Evolutionary conservation across 208 protist genomes (phyloP).

Genomic region (Crithidia acanthocephali): DNA sequence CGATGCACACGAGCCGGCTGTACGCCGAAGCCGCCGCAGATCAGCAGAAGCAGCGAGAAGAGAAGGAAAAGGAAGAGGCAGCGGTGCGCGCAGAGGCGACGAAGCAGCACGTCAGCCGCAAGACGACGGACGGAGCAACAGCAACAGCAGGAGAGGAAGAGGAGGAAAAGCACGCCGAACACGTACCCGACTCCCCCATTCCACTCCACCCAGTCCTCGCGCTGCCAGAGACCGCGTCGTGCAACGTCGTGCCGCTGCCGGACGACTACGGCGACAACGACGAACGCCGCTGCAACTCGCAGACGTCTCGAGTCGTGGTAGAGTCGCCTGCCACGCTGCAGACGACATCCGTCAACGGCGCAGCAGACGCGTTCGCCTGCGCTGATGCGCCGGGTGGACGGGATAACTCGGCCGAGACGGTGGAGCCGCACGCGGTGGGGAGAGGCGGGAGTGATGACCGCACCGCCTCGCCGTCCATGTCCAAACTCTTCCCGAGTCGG

Average conservation of each 20-base stretch:
- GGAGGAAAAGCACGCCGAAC: not conserved
- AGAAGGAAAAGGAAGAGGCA: not conserved
- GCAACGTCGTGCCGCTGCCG: slow-evolving; percentile 28
- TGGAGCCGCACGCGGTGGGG: slow-evolving; percentile 10
- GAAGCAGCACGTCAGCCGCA: not conserved
- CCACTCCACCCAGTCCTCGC: slow-evolving; percentile 2
- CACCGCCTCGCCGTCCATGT: not conserved
- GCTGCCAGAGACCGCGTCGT: not conserved
- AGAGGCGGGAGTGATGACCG: not conserved
- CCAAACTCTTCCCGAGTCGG: not conserved
- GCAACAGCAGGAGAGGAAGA: not conserved
- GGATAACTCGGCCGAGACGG: slow-evolving; percentile 15
- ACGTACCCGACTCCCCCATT: not conserved
- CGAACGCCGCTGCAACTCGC: slow-evolving; percentile 23
- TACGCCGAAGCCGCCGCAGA: slow-evolving; percentile 28
- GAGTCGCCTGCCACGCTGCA: slow-evolving; percentile 16
- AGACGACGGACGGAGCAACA: no score
- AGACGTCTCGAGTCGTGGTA: slow-evolving; percentile 14
- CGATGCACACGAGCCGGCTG: slow-evolving; percentile 13
- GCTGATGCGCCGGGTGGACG: not conserved
- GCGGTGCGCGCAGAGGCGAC: not conserved
- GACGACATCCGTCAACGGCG: not conserved
- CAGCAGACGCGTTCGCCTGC: not conserved
- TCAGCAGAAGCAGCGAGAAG: not conserved
- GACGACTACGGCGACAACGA: slow-evolving; percentile 20